Base-by-base conservation (phyloP, 352 stramenopile genomes). In the Pythium aquatile region DNA sequence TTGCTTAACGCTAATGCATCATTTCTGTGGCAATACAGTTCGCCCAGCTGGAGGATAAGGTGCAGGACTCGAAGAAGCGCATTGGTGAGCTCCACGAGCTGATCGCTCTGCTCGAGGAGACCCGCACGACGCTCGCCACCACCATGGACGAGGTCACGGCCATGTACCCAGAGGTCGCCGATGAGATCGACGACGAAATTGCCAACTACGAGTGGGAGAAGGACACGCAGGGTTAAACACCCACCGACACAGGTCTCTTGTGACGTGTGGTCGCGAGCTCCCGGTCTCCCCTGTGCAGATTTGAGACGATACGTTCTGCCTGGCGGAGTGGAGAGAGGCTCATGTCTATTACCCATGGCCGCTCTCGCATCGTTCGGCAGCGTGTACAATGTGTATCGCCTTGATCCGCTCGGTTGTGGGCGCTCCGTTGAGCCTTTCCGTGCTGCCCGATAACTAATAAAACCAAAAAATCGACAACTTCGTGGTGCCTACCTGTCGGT, bases 181-280 rank as follows among this genome's bases (percentile, higher is more conserved):
- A 93, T 33, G 88, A 94, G 74, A 94, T 94, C 66, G 82, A 95
- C 61, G 81, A 93, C 58, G 88, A 96, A 73, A 96, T 95, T 71
- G 83, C 83, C 70, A 89, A 89, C 71, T 85, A 88, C 71, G 86
- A 96, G 73, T 96, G 86, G 85, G 84, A 93, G 70, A 96, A 96
- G 81, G 87, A 96, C 79, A 83, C 77, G 64, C 81, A 92, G 73
- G 76, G 73, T 64, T 91, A 91, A 88, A 51, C 30, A 17, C 32
- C 28, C 11, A 33, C 32, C 24, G 26, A 48, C 46, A 33, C 5
- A 26, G 35, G 20, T 61, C 59, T 61, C 59, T 66, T 47, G 16
- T 47, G 40, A 26, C 16, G 40, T 47, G 40, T 47, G 40, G 40
- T 47, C 9, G 40, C 14, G 40, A 47, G 40, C 17, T 47, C 3